Conservation (phyloP, 2,329 filamentous ascomycete genomes). For the Stagonosporopsis cucurbitacearum region DNA sequence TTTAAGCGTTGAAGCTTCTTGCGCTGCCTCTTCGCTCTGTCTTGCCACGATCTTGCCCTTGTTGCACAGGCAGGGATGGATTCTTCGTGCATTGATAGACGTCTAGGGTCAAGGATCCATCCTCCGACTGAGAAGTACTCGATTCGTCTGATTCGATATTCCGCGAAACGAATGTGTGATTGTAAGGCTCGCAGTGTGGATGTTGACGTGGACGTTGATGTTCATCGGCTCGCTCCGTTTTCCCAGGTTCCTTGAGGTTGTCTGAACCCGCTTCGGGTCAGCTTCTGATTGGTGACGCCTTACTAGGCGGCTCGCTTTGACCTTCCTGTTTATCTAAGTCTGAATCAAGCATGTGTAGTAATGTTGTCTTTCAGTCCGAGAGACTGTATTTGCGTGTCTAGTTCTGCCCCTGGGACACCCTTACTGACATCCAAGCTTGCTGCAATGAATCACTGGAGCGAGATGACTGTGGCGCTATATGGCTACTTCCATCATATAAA, state of each 20-base stretch:
- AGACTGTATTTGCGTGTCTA: background rate
- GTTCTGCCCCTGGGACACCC: background rate
- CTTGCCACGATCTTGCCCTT: background rate
- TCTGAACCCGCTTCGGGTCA: background rate
- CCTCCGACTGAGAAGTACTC: background rate
- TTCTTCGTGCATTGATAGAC: background rate
- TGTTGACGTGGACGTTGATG: no score
- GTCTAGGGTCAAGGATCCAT: background rate
- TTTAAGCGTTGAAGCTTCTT: background rate
- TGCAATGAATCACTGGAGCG: background rate
- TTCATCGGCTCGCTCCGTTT: conserved; percentile 2
- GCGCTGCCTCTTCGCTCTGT: background rate
- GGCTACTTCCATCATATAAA: background rate
- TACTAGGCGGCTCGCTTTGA: conserved; percentile 6
- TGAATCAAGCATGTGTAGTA: background rate
- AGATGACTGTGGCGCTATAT: background rate
- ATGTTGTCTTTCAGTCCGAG: background rate
- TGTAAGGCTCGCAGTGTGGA: background rate
- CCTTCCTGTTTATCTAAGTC: background rate
- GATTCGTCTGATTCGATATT: background rate
- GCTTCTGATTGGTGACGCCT: conserved; percentile 4
- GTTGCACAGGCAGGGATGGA: background rate
- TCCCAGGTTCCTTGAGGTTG: background rate
- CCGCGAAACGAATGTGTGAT: background rate
- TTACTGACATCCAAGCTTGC: background rate